Evolutionary conservation across 164 flowering plant genomes (phyloP), one percentile per base, ranked within the genome.

Genomic region (Tetracentron sinense): DNA sequence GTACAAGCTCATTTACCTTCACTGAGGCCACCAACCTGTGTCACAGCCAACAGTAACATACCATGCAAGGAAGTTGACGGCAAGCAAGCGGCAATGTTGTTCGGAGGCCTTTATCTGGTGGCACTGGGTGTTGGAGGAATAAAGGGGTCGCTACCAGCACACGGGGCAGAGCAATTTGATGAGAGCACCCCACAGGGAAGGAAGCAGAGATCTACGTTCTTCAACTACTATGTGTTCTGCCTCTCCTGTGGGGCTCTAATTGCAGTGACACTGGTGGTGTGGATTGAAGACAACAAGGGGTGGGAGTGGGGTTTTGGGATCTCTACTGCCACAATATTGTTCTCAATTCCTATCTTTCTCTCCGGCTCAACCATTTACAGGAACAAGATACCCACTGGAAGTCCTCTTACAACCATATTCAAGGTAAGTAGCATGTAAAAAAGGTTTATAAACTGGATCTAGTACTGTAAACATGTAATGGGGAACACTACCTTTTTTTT

Each of bases 111-210:
- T 2, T 92, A 92, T 58, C 66, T 84, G 62, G 83, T 81, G 49
- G 96, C 96, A 0, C 65, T 89, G 6, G 97, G 97, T 4, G 85
- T 87, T 35, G 97, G 97, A 38, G 97, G 97, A n/a, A 84, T 92
- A 25, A 92, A 92, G 73, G 97, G 90, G 10, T 78, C 93, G 0
- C 77, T 92, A 42, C 86, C 92, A 0, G 66, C 90, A 10, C 96
- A 87, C 61, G 97, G 97, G 8, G 96, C 96, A 0, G 87, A 89
- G 75, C 97, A 89, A 64, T 87, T 87, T 54, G 93, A 92, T 64
- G 86, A 85, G 51, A 70, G 38, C 44, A 81, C 77, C 21, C 71
- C 62, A 2, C 66, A 58, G 0, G 92, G 89, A 53, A 76, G 93
- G 77, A 83, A 81, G 71, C 87, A 82, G 35, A 76, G 87, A 72